Conservation (phyloP, 345 rosid species). For the Citrus inodora region DNA sequence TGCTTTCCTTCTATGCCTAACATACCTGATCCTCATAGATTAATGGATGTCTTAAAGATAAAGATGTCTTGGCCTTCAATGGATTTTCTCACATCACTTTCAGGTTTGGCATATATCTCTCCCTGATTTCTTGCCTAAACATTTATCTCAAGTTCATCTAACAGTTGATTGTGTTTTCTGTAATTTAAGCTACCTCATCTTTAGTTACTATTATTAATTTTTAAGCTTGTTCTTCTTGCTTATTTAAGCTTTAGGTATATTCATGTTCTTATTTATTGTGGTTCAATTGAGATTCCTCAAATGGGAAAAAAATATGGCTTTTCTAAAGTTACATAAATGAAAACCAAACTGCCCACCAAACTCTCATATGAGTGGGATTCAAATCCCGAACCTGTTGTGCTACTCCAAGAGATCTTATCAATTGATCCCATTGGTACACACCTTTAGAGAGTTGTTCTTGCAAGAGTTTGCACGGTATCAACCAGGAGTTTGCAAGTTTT, state of each 20-base stretch:
- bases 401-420: neutral
- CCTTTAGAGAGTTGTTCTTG: neutral
- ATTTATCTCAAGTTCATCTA: conserved; percentile 1
- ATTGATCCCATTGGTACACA: neutral
- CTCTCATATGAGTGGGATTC: neutral
- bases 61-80: conserved; percentile 20
- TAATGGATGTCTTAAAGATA: conserved; percentile 6
- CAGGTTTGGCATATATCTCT: conserved; percentile 10
- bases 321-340: neutral
- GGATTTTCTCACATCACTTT: conserved; percentile 16
- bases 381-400: neutral
- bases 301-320: neutral
- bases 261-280: neutral
- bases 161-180: neutral
- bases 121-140: conserved; percentile 11
- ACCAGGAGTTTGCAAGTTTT: neutral
- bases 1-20: conserved; percentile 21
- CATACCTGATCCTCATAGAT: conserved; percentile 19
- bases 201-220: neutral
- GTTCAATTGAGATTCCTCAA: neutral
- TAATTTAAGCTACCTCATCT: neutral
- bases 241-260: neutral
- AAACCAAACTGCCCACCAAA: neutral
- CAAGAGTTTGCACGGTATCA: neutral
- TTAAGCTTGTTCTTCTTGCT: neutral